Percentiles rank a stretch among this genome's conserved stretches.
Conservation (phyloP, 306 rosid genomes). For the Lathyrus oleraceus region DNA sequence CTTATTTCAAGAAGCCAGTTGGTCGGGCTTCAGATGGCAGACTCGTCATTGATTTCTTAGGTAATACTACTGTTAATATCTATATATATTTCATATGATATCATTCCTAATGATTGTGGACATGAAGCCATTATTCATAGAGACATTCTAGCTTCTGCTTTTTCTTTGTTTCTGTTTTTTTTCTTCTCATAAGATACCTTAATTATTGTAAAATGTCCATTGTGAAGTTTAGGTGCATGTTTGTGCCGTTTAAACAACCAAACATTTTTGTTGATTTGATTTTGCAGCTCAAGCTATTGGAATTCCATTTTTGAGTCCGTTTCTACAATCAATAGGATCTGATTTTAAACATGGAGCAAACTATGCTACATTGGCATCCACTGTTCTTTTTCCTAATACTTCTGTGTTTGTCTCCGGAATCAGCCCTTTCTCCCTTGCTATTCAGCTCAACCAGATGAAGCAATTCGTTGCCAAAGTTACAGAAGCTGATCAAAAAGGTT, state of each 20-base stretch:
- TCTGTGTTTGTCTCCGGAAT: conserved; percentile 50
- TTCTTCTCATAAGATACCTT: too few species aligned
- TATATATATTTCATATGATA: conserved; percentile 32
- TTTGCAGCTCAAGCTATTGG: conserved; percentile 78
- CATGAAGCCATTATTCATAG: too few species aligned
- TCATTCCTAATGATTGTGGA: too few species aligned
- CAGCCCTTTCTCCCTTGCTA: conserved; percentile 85
- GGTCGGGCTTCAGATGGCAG: conserved; percentile 90
- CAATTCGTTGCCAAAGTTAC: conserved; percentile 27
- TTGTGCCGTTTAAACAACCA: background rate
- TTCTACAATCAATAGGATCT: conserved; percentile 72
- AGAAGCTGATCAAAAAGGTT: conserved; percentile 50
- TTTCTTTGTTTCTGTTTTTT: too few species aligned
- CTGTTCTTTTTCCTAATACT: conserved; percentile 73
- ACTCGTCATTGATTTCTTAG: conserved; percentile 71
- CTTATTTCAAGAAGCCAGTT: conserved; percentile 63
- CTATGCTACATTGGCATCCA: conserved; percentile 81
- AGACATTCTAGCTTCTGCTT: too few species aligned
- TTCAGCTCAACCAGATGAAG: conserved; percentile 80
- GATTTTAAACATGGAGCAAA: conserved; percentile 71
- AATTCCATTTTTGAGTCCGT: conserved; percentile 79
- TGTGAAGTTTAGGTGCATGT: too few species aligned
- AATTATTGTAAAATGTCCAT: too few species aligned
- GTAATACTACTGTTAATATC: conserved; percentile 52
- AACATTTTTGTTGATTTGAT: background rate